phyloP scores from a whole-genome alignment of 305 asterid species.

The Vinca major region DNA sequence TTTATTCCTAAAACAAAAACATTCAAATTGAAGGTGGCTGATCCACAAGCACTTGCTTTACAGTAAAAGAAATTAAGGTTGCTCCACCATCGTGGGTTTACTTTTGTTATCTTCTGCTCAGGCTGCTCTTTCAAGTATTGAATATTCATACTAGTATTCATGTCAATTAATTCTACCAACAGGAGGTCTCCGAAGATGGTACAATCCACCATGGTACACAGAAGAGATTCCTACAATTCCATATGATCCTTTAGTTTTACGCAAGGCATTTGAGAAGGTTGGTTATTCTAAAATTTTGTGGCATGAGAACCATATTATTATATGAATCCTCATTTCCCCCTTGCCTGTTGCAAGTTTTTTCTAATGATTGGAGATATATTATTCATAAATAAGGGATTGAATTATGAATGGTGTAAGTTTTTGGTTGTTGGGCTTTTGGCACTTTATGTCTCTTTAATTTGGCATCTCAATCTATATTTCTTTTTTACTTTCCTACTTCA shows the following conservation, averaged over 20 bases:
- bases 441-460: background rate
- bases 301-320: background rate
- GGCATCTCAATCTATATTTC: background rate
- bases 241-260: slow-evolving; percentile 67
- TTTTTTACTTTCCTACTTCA: background rate
- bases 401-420: background rate
- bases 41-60: background rate
- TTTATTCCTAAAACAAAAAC: too few relatives aligned
- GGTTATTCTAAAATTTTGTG: slow-evolving; percentile 22
- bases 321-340: background rate
- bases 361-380: background rate
- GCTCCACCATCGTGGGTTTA: background rate
- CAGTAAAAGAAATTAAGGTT: background rate
- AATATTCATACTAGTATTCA: slow-evolving; percentile 7
- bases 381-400: background rate
- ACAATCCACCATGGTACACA: slow-evolving; percentile 84
- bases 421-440: background rate
- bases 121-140: slow-evolving; percentile 17
- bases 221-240: slow-evolving; percentile 73
- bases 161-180: slow-evolving; percentile 27
- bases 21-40: too few relatives aligned
- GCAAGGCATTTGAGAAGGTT: slow-evolving; percentile 96
- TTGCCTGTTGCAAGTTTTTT: background rate
- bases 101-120: slow-evolving; percentile 15
- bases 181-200: slow-evolving; percentile 92